Evolutionary conservation across 2,329 filamentous ascomycete species (phyloP), one percentile per base, ranked within the genome.

Genomic region (Talaromyces sp.): DNA sequence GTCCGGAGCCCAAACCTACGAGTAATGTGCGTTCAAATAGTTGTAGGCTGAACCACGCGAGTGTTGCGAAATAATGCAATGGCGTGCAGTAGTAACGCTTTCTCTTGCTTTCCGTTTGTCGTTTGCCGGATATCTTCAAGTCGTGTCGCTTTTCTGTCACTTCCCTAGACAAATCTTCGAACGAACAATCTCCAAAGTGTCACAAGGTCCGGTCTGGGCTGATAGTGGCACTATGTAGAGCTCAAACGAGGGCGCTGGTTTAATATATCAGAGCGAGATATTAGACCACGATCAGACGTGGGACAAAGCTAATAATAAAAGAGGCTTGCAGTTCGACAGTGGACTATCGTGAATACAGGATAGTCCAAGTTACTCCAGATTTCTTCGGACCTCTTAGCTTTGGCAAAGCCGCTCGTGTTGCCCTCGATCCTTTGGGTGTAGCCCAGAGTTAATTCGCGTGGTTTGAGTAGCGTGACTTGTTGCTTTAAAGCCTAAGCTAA

Each of bases 1-100:
- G 60, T 52, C 58, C 50, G 19, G 45, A 35, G 3, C 31, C 31
- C 52, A 56, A 56, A 35, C 19, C 58, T 48, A 61, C 59, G 59
- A 61, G 47, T 62, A 62, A 62, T 47, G 57, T 22, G 31, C 10
- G 22, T 13, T 54, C 47, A 39, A 39, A 43, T 54, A 16, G 60
- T 39, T 62, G 60, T 14, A 11, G 22, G 5, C 37, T 62, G 33
- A 41, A 54, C 45, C 60, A 43, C 60, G 47, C 35, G 60, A 22
- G 22, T 54, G 39, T 54, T 48, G 41, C 41, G 39, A 35, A 37
- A 37, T 13, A 60, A 47, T 47, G 59, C 33, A 56, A 43, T 62
- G 60, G 48, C 45, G n/a, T 54, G 60, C 60, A 62, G 47, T 22
- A 50, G 37, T 52, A 52, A 31, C 24, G 22, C 22, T 50, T 24